These are phyloP conservation scores for Coemansia sp. DNA, from an alignment of 192 early-diverging fungal species.

Conservation along the genomic window DNA sequence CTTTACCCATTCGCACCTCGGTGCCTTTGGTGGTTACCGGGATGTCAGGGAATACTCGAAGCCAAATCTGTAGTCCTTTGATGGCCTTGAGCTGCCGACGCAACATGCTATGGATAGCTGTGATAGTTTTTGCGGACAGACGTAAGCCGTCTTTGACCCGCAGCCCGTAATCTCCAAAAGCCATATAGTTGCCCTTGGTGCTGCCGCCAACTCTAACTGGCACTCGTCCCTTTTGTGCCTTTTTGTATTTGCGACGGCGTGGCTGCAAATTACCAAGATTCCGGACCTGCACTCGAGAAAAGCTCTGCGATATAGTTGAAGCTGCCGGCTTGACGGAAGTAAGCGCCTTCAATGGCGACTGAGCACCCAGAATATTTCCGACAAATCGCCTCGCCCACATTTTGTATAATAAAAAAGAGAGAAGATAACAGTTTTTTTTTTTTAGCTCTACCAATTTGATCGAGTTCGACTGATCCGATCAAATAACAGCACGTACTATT, in stretches of 20 bases:
- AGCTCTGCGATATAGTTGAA: constrained; percentile 1
- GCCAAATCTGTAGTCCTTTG: constrained; percentile 82
- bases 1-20: constrained; percentile 96
- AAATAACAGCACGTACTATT: too few species aligned
- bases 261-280: constrained; percentile 71
- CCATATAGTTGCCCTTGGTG: constrained; percentile 81
- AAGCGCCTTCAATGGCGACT: not conserved
- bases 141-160: constrained; percentile 81
- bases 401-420: constrained; percentile 5
- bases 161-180: constrained; percentile 90
- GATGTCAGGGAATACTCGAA: constrained; percentile 87
- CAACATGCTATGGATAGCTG: constrained; percentile 69
- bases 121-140: constrained; percentile 78
- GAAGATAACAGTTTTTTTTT: too few species aligned
- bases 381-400: constrained; percentile 48
- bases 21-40: constrained; percentile 89
- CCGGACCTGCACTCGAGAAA: constrained; percentile 38
- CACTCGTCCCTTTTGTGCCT: constrained; percentile 85
- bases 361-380: constrained; percentile 14
- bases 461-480: too few species aligned
- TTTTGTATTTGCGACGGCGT: constrained; percentile 77
- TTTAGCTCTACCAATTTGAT: too few species aligned
- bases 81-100: constrained; percentile 79
- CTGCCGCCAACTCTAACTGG: constrained; percentile 79
- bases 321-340: not conserved